Evolutionary conservation across 129 eudicot species (phyloP).

Genomic region (Chrysanthemum lavandulifolium): DNA sequence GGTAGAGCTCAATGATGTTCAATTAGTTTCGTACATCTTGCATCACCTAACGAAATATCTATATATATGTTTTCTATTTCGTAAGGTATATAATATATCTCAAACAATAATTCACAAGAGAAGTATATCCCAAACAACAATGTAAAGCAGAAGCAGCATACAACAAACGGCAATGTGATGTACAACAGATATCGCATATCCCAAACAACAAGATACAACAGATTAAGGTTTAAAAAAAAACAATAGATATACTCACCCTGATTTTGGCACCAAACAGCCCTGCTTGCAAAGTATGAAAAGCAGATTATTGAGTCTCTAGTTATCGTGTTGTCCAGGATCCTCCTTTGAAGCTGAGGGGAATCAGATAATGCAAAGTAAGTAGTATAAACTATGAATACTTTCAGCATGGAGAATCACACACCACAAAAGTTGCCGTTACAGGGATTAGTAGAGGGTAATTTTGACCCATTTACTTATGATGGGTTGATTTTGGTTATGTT

Average conservation of each 20-base stretch:
- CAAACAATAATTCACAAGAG: background rate
- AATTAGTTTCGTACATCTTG: too few species aligned
- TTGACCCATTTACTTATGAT: background rate
- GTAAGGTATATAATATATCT: background rate
- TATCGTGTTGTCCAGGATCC: background rate
- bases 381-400: too few species aligned
- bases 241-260: slow-evolving; percentile 13
- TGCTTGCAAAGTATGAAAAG: background rate
- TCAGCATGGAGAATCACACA: background rate
- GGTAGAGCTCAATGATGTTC: background rate
- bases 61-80: too few species aligned
- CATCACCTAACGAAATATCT: too few species aligned
- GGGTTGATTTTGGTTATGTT: too few species aligned
- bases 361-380: too few species aligned
- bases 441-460: background rate
- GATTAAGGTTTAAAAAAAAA: background rate
- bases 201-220: background rate
- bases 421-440: background rate
- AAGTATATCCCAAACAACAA: too few species aligned
- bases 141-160: background rate
- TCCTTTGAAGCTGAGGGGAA: slow-evolving; percentile 15
- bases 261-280: slow-evolving; percentile 9
- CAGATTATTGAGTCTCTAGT: background rate
- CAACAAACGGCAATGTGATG: background rate
- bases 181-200: too few species aligned